Base-by-base conservation (phyloP, 1,139 yeast genomes). In the Sugiyamaella novakii region DNA sequence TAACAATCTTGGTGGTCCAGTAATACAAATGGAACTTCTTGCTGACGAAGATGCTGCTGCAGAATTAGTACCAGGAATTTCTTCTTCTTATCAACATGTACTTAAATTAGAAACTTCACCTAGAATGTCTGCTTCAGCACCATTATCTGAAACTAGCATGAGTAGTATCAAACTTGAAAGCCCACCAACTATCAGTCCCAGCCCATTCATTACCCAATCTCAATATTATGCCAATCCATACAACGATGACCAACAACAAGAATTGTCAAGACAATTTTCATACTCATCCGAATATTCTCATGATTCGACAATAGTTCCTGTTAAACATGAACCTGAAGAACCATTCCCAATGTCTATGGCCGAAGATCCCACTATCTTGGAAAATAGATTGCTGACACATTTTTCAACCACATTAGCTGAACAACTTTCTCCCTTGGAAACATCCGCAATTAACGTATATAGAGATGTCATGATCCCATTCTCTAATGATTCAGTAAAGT, bases 361-460 rank as follows among this genome's bases (percentile, higher is more conserved):
- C 29, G 25, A 24, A 12, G 6, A 10, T 18, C 15, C 31, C 11
- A 14, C 41, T 12, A 15, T 14, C n/a, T 24, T 37, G 12, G 19
- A 43, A 25, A 31, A 15, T 18, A 22, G 24, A 10, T 47, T 56
- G 22, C 30, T 56, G 19, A 41, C 47, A 27, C 55, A 56, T 42
- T 56, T 52, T 40, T 37, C 43, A 25, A 46, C 52, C 5, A 45
- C 46, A 10, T 48, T 56, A 37, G 47, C 53, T 7, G 52, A 47
- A 5, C 54, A 50, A 34, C 47, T 55, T 29, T 46, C 44, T 15
- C 55, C 52, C 2, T 22, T 54, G 6, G 57, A 51, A 18, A 34
- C 49, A 12, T 47, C 45, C 12, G 30, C 54, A n/a, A 40, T 47
- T 33, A 52, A 52, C 33, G 46, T 43, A 14, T 52, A 46, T 33